Evolutionary conservation across 2,329 filamentous ascomycete genomes (phyloP).

Genomic region (Metarhizium sp.): DNA sequence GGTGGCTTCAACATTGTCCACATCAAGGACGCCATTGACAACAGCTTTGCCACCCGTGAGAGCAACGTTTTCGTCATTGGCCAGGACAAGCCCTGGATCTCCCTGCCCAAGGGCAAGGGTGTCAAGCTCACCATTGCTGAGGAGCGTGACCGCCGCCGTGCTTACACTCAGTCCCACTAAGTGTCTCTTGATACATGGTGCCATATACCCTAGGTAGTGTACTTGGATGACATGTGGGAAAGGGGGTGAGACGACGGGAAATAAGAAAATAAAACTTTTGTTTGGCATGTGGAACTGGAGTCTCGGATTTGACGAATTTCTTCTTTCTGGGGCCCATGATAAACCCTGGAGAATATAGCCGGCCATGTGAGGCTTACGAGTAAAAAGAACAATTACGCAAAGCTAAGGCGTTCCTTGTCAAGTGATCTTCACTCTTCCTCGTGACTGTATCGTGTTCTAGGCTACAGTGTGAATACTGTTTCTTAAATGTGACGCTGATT

Average conservation of each 20-base stretch:
- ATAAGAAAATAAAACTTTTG: neutral
- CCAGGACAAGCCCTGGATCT: constrained; percentile 98
- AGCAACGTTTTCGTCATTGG: constrained; percentile 99
- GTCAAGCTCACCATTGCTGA: constrained; percentile 99
- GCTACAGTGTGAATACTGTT: neutral
- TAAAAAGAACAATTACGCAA: constrained; percentile 21
- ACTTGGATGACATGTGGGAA: constrained; percentile 13
- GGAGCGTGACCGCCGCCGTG: constrained; percentile 96
- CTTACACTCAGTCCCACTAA: constrained; percentile 46
- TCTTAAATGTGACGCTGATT: neutral
- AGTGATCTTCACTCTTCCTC: neutral
- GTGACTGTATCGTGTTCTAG: neutral
- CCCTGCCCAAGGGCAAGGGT: constrained; percentile 99
- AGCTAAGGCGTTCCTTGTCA: constrained; percentile 3
- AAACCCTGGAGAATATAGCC: constrained; percentile 21
- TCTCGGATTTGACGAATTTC: constrained; percentile 31
- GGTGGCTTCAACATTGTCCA: constrained; percentile 99
- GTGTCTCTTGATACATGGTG: neutral
- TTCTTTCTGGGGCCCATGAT: constrained; percentile 18
- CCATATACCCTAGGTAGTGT: constrained; percentile 8
- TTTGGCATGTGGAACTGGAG: constrained; percentile 28
- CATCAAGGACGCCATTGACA: constrained; percentile 99
- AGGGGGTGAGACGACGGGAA: neutral
- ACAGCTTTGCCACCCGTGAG: constrained; percentile 98
- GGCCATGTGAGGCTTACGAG: constrained; percentile 24